These are phyloP conservation scores for Rubroshorea leprosula DNA, from an alignment of 345 rosid species.

Conservation along the genomic window DNA sequence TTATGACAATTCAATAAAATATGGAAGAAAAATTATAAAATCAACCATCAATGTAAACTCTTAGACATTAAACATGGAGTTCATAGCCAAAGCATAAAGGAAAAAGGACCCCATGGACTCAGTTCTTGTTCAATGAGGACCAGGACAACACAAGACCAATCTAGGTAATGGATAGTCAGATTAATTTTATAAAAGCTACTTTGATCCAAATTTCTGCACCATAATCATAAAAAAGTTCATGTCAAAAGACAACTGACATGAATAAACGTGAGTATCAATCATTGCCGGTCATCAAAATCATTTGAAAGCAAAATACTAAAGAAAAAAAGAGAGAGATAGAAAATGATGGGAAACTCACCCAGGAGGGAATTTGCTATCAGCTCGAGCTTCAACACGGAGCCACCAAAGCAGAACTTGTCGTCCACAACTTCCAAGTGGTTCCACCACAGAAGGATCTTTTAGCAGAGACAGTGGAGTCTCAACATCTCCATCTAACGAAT, in stretches of 20 bases:
- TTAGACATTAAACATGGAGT: neutral
- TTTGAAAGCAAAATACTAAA: neutral
- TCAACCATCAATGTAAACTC: neutral
- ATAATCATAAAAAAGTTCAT: neutral
- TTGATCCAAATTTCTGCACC: neutral
- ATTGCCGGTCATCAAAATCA: neutral
- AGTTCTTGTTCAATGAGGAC: neutral
- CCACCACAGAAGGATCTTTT: conserved; percentile 66
- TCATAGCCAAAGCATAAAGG: neutral
- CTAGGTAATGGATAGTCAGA: too few species aligned
- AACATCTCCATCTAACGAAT: conserved; percentile 28
- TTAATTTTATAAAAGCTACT: neutral
- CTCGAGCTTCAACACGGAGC: conserved; percentile 99
- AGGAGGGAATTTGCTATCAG: conserved; percentile 97
- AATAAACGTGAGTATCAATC: neutral
- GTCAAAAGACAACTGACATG: neutral
- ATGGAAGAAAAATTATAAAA: neutral
- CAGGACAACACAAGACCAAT: too few species aligned
- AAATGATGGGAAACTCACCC: conserved; percentile 45
- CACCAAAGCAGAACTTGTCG: conserved; percentile 91
- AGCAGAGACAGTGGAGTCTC: conserved; percentile 77
- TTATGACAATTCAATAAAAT: neutral
- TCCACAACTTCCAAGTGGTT: conserved; percentile 96
- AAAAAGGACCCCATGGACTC: neutral
- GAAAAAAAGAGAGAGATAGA: neutral